Base-by-base conservation (phyloP, 495 filamentous ascomycete species). In the Penicillium flavigenum region DNA sequence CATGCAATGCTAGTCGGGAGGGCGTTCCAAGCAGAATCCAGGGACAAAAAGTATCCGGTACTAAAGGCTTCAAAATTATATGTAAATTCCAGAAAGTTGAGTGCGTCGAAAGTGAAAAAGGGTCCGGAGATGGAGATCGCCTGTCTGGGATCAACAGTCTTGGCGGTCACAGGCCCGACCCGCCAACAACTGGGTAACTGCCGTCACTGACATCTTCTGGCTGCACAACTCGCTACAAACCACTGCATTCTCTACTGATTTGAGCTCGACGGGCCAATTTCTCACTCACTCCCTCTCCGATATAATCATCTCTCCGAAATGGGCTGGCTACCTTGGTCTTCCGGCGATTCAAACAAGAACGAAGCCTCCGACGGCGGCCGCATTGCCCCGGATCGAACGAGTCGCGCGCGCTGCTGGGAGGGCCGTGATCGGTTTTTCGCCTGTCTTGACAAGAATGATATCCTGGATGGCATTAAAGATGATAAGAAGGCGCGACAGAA, bases 391-490 rank as follows among this genome's bases (percentile, higher is more conserved):
- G 85, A 87, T 58, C 86, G 93, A 52, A 79, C 78, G 47, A 87
- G 91, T 65, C 86, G 94, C 55, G 78, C 85, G 46, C 76, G 79
- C 45, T 98, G 94, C 83, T 98, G 90, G 87, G 87, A 88, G 47
- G 86, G 87, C 16, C 83, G 94, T 27, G 94, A 98, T 70, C 67
- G 64, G 34, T 98, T 92, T 77, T 98, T 94, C 72, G 71, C 75
- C 26, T 98, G 94, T 62, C 77, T 98, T 8, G 91, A 96, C 65
- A 76, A 78, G 49, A 79, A 90, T 73, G 79, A 83, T 57, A 96
- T 98, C 61, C 60, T 96, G 20, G 93, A 98, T 65, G 79, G 86
- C n/a, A 77, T 96, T 54, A 89, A 87, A 67, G 82, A 91, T 41
- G 81, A 85, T 58, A 84, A 83, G 45, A 76, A 76, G 39, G 86